Evolutionary conservation across 2,329 filamentous ascomycete species (phyloP).

Genomic region (Phialophora tarda): DNA sequence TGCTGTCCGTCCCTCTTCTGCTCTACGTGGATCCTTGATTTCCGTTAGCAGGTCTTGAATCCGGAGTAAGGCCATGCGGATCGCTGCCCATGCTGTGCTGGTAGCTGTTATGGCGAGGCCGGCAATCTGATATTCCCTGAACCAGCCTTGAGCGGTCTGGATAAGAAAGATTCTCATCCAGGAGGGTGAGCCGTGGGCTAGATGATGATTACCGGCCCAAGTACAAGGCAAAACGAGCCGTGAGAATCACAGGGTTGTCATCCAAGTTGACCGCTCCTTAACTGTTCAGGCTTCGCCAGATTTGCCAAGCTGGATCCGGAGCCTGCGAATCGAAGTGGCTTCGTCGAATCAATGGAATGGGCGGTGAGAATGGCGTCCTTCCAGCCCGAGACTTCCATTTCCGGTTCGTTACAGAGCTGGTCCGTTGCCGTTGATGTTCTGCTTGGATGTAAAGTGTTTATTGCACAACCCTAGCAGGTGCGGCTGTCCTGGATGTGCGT

Average conservation of each 20-base stretch:
- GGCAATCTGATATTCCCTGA: too few species aligned
- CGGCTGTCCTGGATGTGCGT: not conserved
- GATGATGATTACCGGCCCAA: too few species aligned
- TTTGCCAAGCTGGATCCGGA: not conserved
- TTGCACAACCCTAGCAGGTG: not conserved
- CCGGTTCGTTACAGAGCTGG: not conserved
- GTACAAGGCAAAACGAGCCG: not conserved
- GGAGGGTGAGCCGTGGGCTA: too few species aligned
- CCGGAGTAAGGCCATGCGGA: too few species aligned
- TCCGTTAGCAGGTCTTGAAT: too few species aligned
- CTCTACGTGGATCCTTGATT: too few species aligned
- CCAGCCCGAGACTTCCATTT: not conserved
- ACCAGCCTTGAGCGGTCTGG: too few species aligned
- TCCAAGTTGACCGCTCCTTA: not conserved
- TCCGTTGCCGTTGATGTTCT: not conserved
- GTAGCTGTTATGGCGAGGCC: too few species aligned
- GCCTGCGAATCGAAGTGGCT: not conserved
- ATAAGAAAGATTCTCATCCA: too few species aligned
- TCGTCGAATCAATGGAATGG: not conserved
- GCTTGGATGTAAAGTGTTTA: not conserved
- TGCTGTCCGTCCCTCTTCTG: too few species aligned
- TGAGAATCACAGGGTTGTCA: not conserved
- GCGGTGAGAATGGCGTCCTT: not conserved
- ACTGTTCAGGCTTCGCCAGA: not conserved
- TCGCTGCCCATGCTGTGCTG: too few species aligned